Evolutionary conservation across 1,139 yeast species (phyloP).

Genomic region (Wickerhamomyces sp.): DNA sequence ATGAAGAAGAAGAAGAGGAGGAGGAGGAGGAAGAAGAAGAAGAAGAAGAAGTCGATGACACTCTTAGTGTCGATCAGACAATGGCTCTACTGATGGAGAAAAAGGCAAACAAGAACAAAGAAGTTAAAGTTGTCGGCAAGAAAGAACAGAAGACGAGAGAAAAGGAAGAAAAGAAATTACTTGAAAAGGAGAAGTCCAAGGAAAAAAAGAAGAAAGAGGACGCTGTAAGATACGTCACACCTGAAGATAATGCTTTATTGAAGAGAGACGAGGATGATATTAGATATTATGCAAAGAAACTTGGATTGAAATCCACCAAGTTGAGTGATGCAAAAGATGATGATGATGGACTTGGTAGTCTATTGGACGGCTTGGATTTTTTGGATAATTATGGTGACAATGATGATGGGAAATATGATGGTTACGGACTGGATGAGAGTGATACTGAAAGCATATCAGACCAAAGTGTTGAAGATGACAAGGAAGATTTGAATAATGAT

Average conservation of each 20-base stretch:
- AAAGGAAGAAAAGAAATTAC: conserved; percentile 4
- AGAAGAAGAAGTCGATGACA: too few relatives aligned
- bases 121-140: not conserved
- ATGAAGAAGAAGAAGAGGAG: too few relatives aligned
- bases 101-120: conserved; percentile 2
- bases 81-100: conserved; percentile 28
- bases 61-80: too few relatives aligned
- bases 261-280: conserved; percentile 73
- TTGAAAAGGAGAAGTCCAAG: conserved; percentile 4
- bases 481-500: conserved; percentile 6
- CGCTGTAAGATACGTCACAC: conserved; percentile 25
- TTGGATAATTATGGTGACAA: conserved; percentile 38
- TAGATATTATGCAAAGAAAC: conserved; percentile 74
- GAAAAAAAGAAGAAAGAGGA: conserved; percentile 14
- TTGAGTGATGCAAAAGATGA: conserved; percentile 40
- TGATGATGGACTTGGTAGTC: conserved; percentile 67
- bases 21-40: too few relatives aligned
- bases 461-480: conserved; percentile 18
- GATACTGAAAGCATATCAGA: too few relatives aligned
- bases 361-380: conserved; percentile 74
- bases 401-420: conserved; percentile 10
- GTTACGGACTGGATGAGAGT: conserved; percentile 10
- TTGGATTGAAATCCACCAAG: conserved; percentile 61
- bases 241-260: conserved; percentile 40
- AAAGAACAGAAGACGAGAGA: not conserved